Evolutionary conservation across 192 early-diverging fungal species (phyloP), one percentile per base, ranked within the genome.

Genomic region (Backusella psychrophila): DNA sequence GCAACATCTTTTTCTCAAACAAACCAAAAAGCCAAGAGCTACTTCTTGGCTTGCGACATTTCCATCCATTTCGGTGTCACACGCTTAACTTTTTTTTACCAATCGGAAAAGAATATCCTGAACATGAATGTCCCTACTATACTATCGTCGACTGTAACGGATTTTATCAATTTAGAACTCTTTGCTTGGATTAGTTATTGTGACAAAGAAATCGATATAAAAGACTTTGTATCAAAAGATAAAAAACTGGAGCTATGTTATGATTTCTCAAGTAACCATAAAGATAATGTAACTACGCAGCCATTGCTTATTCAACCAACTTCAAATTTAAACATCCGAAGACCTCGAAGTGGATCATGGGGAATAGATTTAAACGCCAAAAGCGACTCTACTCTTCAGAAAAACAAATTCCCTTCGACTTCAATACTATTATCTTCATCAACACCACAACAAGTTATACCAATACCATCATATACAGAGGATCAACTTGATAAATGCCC

Each of bases 11-110:
- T 63, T 29, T 29, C 21, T 63, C 56, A 63, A 29, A 11, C 21
- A 29, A 33, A 68, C n/a, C 33, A 68, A 36, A 68, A 63, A 63
- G 56, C 34, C 66, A 68, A 17, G 33, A 19, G 36, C 17, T 68
- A 68, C 34, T 68, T 68, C 66, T 68, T 68, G 29, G 35, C 66
- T 68, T 68, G 66, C 11, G 66, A 68, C 7, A 68, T 68, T 35
- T 36, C 29, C 34, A 33, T 17, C 15, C 29, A 36, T 35, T 68
- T 68, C 29, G 66, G 35, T 36, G 19, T 68, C 7, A 36, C 66
- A 33, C 29, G 33, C 19, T n/a, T 68, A 36, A 68, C 19, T 36
- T 31, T 68, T 9, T 68, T n/a, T 36, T 68, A 68, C 66, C 66
- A 68, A 68, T 68, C 33, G 29, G 66, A 68, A 35, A 26, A 4